Conservation (phyloP, 139 green algal genomes). For the Yamagishiella unicocca region DNA sequence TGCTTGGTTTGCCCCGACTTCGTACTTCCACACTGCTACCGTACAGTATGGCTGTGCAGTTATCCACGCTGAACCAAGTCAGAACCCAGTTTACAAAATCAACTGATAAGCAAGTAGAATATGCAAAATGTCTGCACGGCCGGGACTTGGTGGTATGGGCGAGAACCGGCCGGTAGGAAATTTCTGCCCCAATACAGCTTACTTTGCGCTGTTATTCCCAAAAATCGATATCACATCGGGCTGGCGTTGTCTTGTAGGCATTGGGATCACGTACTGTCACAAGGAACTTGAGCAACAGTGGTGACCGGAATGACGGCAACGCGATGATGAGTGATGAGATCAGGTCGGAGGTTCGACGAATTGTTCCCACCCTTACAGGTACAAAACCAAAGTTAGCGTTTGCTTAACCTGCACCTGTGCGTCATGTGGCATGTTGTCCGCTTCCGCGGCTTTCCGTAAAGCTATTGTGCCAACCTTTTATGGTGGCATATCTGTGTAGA, state of each 20-base stretch:
- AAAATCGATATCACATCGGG: not conserved
- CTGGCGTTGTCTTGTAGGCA: not conserved
- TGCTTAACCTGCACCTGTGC: too few relatives aligned
- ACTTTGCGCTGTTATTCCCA: not conserved
- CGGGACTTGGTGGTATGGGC: not conserved
- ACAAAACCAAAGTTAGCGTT: not conserved
- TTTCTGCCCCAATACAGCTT: not conserved
- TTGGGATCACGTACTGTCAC: conserved; percentile 12
- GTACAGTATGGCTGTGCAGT: too few relatives aligned
- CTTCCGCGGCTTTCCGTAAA: not conserved
- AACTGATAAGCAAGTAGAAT: too few relatives aligned
- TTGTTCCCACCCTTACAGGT: conserved; percentile 48
- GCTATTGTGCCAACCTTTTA: not conserved
- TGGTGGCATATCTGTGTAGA: not conserved
- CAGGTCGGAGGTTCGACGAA: conserved; percentile 47
- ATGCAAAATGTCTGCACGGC: not conserved
- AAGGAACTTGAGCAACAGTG: conserved; percentile 4
- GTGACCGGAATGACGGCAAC: conserved; percentile 17
- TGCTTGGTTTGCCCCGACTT: too few relatives aligned
- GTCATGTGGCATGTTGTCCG: too few relatives aligned
- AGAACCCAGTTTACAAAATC: too few relatives aligned
- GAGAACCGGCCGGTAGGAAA: conserved; percentile 1
- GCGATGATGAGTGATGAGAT: conserved; percentile 55
- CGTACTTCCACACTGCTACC: too few relatives aligned
- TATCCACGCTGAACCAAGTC: too few relatives aligned